phyloP scores from a whole-genome alignment of 169 alveolate genomes.

The Sarcocystis neurona region DNA sequence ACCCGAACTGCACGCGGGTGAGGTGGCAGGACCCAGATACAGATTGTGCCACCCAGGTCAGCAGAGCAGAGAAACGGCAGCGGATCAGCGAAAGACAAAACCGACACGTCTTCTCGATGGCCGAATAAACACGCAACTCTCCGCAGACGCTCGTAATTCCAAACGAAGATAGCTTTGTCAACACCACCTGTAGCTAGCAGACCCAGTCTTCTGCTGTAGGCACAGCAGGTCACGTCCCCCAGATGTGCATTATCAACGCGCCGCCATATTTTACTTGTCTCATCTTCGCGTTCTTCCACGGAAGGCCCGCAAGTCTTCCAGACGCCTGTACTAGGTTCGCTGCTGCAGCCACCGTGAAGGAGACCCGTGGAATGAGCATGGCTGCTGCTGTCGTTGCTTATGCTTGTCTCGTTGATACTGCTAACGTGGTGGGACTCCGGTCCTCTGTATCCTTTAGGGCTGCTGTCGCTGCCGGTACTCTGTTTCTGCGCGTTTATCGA shows the following conservation, averaged over 20 bases:
- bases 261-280: neutral
- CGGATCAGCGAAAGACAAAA: slow-evolving; percentile 69
- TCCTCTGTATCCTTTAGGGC: too few relatives aligned
- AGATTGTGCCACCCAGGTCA: slow-evolving; percentile 71
- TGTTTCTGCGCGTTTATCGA: too few relatives aligned
- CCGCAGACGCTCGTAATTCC: slow-evolving; percentile 77
- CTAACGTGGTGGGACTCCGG: too few relatives aligned
- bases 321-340: too few relatives aligned
- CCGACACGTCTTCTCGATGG: slow-evolving; percentile 70
- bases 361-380: too few relatives aligned
- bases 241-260: slow-evolving; percentile 68
- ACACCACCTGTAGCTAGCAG: slow-evolving; percentile 76
- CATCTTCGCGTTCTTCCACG: too few relatives aligned
- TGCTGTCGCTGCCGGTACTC: too few relatives aligned
- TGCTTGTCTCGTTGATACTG: too few relatives aligned
- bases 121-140: slow-evolving; percentile 71
- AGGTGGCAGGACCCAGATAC: slow-evolving; percentile 67
- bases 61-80: slow-evolving; percentile 74
- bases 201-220: slow-evolving; percentile 71
- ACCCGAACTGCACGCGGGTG: slow-evolving; percentile 27
- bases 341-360: too few relatives aligned
- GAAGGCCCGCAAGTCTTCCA: too few relatives aligned
- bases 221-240: slow-evolving; percentile 76
- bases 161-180: slow-evolving; percentile 69
- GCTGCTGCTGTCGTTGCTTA: too few relatives aligned